Conservation (phyloP, 441 rosid species). For the Populus trichocarpa region DNA sequence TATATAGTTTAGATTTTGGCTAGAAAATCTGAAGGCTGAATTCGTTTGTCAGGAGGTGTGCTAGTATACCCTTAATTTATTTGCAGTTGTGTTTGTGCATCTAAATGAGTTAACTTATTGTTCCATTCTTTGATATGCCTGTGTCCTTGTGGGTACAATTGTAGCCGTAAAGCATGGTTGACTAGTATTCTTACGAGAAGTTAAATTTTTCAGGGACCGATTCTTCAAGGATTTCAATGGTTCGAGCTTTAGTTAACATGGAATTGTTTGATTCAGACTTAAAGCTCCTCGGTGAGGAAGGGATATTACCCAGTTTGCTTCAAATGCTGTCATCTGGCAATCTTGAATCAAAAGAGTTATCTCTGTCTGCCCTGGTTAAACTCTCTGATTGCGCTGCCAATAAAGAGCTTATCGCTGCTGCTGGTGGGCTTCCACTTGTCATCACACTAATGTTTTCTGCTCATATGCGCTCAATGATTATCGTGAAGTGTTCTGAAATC, state of each 20-base stretch:
- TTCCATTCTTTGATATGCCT: not conserved
- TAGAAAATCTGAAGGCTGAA: not conserved
- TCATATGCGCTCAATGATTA: constrained; percentile 31
- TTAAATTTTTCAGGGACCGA: constrained; percentile 44
- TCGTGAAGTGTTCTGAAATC: constrained; percentile 47
- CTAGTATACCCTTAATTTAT: not conserved
- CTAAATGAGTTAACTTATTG: not conserved
- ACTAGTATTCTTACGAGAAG: constrained; percentile 1
- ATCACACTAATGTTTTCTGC: constrained; percentile 34
- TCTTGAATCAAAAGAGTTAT: constrained; percentile 45
- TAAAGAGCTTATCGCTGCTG: constrained; percentile 46
- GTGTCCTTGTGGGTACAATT: not conserved
- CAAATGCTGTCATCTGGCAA: constrained; percentile 43
- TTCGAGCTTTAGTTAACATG: constrained; percentile 44
- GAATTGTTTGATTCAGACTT: constrained; percentile 49
- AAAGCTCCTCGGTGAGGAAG: constrained; percentile 53
- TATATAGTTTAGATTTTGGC: not conserved
- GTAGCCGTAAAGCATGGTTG: constrained; percentile 5
- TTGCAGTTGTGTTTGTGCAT: not conserved
- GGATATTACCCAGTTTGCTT: constrained; percentile 54
- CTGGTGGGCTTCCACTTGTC: constrained; percentile 52
- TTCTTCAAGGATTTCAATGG: constrained; percentile 41
- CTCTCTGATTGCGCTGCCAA: constrained; percentile 40
- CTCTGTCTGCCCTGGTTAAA: constrained; percentile 46
- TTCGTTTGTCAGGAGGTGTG: not conserved